Evolutionary conservation across 805 yeast species (phyloP), one percentile per base, ranked within the genome.

Genomic region (Dipodascus geniculatus): DNA sequence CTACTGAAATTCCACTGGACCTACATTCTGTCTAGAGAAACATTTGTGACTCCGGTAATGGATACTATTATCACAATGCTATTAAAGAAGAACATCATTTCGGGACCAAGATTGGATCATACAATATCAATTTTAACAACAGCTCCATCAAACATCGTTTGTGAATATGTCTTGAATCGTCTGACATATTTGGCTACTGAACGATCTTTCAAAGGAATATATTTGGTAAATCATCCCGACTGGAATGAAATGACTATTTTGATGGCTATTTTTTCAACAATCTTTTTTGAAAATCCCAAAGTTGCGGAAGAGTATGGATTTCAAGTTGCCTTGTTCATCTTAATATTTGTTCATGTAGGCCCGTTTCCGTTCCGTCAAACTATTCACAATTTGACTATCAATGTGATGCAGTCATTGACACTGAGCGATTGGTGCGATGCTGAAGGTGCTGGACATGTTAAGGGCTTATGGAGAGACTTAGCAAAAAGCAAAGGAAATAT

Each of bases 171-270:
- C 1, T 72, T 87, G 35, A 65, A 73, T 65, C 87, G 47, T 74
- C 82, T 56, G 4, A 4, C 4, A 14, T n/a, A 17, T 6, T 38
- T 38, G 73, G 73, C 38, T 72, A 76, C 8, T 74, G 77, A 1
- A 69, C 73, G 14, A 59, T 65, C 19, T 65, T 65, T 11, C 9
- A 64, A 70, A 51, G 73, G 68, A 48, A 72, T 75, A 38, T 68
- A 75, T 1, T 71, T 78, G 48, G 79, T 78, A 53, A 70, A 77
- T 22, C 81, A 77, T 54, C 74, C 78, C 16, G 76, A 77, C 58
- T 82, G 91, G 81, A 75, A 84, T 52, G 95, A 87, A 64, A 75
- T 87, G 4, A 77, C 80, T 14, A 83, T 87, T 8, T 67, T 88
- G 60, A 79, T 84, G 6, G 79, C 79, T 59, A 76, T 85, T 51